Evolutionary conservation across 2,329 filamentous ascomycete species (phyloP).

Genomic region (Aspergillus quadrilineatus): DNA sequence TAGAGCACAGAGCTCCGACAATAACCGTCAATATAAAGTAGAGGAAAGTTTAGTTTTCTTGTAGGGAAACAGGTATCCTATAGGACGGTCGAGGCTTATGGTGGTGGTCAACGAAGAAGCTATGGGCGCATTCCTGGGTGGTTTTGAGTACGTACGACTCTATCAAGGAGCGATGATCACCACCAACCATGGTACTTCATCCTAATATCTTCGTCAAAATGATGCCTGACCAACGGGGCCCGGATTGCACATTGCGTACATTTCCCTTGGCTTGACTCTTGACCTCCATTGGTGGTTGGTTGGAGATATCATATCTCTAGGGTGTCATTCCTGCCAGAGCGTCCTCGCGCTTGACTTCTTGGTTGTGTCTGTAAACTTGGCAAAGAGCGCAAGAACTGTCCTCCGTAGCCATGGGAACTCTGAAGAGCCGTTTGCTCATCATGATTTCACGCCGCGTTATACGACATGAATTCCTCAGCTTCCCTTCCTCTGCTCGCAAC

Average conservation of each 20-base stretch:
- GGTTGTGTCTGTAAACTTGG: neutral
- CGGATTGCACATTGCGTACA: neutral
- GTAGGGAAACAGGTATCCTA: neutral
- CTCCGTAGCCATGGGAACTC: neutral
- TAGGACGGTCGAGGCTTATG: neutral
- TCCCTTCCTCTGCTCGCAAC: neutral
- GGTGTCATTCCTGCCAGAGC: neutral
- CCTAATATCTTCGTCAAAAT: neutral
- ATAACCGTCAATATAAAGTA: neutral
- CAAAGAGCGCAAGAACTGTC: neutral
- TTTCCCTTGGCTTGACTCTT: neutral
- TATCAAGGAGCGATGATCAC: conserved; percentile 1
- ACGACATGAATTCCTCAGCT: neutral
- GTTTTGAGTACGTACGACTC: conserved; percentile 9
- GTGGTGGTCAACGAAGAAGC: conserved; percentile 7
- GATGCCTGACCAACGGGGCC: neutral
- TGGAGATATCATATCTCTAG: neutral
- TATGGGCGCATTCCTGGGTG: conserved; percentile 22
- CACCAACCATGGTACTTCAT: neutral
- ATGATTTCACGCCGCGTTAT: neutral
- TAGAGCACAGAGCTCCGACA: neutral
- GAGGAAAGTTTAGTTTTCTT: neutral
- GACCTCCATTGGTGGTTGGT: neutral
- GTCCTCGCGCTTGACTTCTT: neutral
- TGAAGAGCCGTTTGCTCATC: neutral